Conservation (phyloP, 306 rosid species). For the Casuarina equisetifolia region DNA sequence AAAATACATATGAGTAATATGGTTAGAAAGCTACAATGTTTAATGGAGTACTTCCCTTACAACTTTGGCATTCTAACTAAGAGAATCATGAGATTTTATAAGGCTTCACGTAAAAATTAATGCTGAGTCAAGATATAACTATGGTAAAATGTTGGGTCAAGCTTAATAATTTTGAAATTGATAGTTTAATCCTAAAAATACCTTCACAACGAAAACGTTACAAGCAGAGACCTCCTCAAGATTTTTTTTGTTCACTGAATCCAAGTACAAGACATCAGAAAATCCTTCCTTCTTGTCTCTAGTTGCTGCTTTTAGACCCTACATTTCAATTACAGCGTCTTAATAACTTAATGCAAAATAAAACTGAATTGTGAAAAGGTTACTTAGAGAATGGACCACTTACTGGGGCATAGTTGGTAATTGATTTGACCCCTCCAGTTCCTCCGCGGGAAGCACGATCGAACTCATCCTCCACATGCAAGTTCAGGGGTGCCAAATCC, state of each 20-base stretch:
- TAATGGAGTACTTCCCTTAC: neutral
- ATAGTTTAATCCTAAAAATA: conserved; percentile 11
- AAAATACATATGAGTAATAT: neutral
- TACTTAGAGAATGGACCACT: conserved; percentile 6
- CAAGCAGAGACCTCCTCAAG: conserved; percentile 95
- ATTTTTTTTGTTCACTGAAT: conserved; percentile 55
- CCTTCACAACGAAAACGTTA: conserved; percentile 80
- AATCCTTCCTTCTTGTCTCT: conserved; percentile 73
- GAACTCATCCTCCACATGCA: conserved; percentile 72
- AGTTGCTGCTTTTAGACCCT: conserved; percentile 72
- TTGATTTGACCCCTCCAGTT: conserved; percentile 75
- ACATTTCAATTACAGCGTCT: neutral
- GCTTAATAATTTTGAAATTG: neutral
- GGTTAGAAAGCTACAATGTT: neutral
- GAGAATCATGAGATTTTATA: neutral
- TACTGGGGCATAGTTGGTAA: conserved; percentile 87
- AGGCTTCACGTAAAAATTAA: neutral
- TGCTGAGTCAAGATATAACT: neutral
- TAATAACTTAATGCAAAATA: too few relatives aligned
- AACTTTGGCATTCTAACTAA: neutral
- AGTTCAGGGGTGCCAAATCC: conserved; percentile 76
- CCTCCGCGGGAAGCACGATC: conserved; percentile 85
- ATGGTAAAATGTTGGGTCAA: neutral
- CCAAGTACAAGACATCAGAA: conserved; percentile 89
- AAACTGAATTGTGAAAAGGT: neutral